Percentiles rank a stretch among this genome's conserved stretches.
Evolutionary conservation across 2,329 filamentous ascomycete species (phyloP).

Genomic region (Hymenoscyphus salicellus): DNA sequence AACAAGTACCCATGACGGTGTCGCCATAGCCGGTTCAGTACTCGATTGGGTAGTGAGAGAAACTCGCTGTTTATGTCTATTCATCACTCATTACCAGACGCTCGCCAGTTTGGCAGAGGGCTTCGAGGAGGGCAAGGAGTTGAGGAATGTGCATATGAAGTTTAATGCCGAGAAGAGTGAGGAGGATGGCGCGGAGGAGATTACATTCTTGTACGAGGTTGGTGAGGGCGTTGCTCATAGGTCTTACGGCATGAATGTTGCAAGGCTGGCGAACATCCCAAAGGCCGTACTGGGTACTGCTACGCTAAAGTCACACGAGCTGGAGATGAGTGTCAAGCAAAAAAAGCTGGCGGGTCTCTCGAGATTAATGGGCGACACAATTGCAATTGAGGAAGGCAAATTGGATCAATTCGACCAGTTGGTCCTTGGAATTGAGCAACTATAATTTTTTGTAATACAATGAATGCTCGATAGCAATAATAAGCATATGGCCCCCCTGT

Average conservation of each 20-base stretch:
- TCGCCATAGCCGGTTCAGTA: slow-evolving; percentile 91
- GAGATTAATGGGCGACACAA: slow-evolving; percentile 30
- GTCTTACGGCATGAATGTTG: slow-evolving; percentile 92
- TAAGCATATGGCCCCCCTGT: slow-evolving; percentile 20
- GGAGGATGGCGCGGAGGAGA: slow-evolving; percentile 62
- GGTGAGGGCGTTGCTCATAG: slow-evolving; percentile 88
- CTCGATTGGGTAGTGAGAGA: slow-evolving; percentile 78
- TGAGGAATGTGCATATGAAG: slow-evolving; percentile 91
- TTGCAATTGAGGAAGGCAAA: slow-evolving; percentile 16
- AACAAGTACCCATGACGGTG: slow-evolving; percentile 91
- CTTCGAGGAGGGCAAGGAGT: slow-evolving; percentile 56
- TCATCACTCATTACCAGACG: slow-evolving; percentile 97
- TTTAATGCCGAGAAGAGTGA: slow-evolving; percentile 53
- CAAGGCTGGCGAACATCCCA: slow-evolving; percentile 78
- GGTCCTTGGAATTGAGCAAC: slow-evolving; percentile 51
- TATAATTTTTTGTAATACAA: slow-evolving; percentile 40
- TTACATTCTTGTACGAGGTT: slow-evolving; percentile 94
- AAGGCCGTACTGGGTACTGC: slow-evolving; percentile 74
- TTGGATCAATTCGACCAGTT: slow-evolving; percentile 30
- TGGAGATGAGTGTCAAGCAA: slow-evolving; percentile 70
- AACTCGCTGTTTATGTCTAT: slow-evolving; percentile 75
- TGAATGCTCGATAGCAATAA: slow-evolving; percentile 8
- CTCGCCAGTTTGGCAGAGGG: slow-evolving; percentile 68
- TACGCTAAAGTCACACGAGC: slow-evolving; percentile 70
- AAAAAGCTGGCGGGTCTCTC: slow-evolving; percentile 50